A percentile compares a stretch with the other conserved stretches of the same genome.
Evolutionary conservation across 106 monocot species (phyloP).

Genomic region (Allium fistulosum): DNA sequence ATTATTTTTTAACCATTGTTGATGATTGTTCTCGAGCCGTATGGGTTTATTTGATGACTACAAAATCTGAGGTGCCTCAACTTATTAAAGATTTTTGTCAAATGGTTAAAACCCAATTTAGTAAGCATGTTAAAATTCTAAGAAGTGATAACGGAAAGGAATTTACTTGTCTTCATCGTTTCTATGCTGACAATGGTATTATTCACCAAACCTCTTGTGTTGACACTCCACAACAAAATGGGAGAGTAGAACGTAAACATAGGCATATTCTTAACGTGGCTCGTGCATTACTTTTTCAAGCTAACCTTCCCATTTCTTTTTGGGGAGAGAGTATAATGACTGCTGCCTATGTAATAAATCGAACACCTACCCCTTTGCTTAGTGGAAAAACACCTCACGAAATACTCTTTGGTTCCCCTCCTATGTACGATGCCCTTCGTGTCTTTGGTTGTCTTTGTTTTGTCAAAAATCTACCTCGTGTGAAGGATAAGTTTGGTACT

Average conservation of each 20-base stretch:
- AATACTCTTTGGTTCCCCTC: background rate
- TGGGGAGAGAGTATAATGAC: background rate
- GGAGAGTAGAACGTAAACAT: background rate
- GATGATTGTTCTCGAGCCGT: background rate
- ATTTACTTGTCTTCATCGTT: background rate
- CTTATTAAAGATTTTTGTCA: background rate
- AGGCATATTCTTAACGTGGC: background rate
- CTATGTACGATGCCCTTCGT: background rate
- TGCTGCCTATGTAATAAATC: background rate
- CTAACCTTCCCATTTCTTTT: background rate
- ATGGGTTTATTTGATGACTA: background rate
- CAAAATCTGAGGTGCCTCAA: background rate
- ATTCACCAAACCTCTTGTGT: background rate
- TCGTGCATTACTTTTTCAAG: background rate
- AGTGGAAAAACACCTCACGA: background rate
- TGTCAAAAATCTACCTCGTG: background rate
- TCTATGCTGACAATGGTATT: background rate
- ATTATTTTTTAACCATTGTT: constrained; percentile 4
- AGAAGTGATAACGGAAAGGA: constrained; percentile 1
- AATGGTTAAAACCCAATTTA: constrained; percentile 1
- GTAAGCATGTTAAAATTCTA: background rate
- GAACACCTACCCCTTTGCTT: background rate
- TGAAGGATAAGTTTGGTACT: background rate
- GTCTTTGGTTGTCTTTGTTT: background rate
- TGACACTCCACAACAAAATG: background rate